Base-by-base conservation (phyloP, 2,329 filamentous ascomycete species). In the Aspergillus texensis region DNA sequence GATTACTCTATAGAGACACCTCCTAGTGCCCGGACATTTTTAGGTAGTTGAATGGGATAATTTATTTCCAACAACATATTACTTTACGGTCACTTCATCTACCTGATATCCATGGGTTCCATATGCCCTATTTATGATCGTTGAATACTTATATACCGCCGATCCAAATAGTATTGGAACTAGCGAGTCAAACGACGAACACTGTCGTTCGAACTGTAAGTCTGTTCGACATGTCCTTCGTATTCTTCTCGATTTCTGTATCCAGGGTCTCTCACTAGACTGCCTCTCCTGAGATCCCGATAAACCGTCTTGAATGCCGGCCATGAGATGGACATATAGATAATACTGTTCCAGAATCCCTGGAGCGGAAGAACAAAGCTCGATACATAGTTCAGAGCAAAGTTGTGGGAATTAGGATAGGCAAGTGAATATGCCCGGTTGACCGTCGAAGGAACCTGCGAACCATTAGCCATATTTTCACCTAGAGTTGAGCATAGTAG, bases 291-390 rank as follows among this genome's bases (percentile, higher is more conserved):
- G 77, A 58, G 21, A 4, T 60, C 32, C 19, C n/a, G 21, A 56
- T 62, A 64, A n/a, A 56, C 43, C 16, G 55, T 16, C 72, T 84
- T 84, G 72, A 88, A 89, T 0, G 89, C 89, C 57, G 85, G 78
- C 82, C 88, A 86, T 6, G 89, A 92, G 1, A 90, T 92, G 12
- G 86, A 83, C 19, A 88, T 78, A 77, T 95, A 96, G 68, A 96
- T 92, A 62, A 91, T 76, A 21, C 89, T 86, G 74, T 96, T 96
- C 91, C 92, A 95, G 71, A 94, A 91, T 0, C 92, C 92, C 74
- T 96, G 92, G 0, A 93, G 83, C 0, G 92, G 92, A 10, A 96
- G 83, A 1, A 95, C 91, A 46, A 92, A 84, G 0, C 90, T 88
- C 26, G 90, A 89, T 67, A 89, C 85, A 67, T 90, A 88, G 70